Percentiles rank a stretch among this genome's conserved stretches.
Conservation (phyloP, 164 flowering plant genomes). For the Kalanchoe fedtschenkoi region DNA sequence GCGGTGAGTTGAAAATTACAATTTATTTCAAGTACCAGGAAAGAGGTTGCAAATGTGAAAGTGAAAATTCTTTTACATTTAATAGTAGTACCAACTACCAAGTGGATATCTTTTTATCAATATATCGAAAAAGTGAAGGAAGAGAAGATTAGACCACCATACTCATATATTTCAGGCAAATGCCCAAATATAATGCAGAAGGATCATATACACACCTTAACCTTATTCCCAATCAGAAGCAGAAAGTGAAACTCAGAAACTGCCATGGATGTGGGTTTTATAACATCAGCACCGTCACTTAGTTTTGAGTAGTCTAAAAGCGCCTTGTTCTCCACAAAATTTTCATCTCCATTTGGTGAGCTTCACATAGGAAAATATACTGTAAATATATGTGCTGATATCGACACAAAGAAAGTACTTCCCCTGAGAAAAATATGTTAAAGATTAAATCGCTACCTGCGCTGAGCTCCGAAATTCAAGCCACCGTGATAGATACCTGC, state of each 20-base stretch:
- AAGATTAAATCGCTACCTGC: slow-evolving; percentile 37
- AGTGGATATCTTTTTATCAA: not conserved
- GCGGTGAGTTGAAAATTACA: not conserved
- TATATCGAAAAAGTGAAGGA: not conserved
- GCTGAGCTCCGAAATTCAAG: slow-evolving; percentile 86
- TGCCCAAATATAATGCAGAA: not conserved
- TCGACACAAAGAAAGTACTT: not conserved
- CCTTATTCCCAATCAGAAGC: slow-evolving; percentile 83
- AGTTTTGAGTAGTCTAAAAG: slow-evolving; percentile 73
- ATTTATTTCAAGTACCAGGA: not conserved
- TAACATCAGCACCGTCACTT: slow-evolving; percentile 53
- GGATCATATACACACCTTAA: slow-evolving; percentile 52
- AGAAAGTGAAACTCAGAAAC: slow-evolving; percentile 90
- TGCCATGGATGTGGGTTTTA: slow-evolving; percentile 83
- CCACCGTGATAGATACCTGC: slow-evolving; percentile 96
- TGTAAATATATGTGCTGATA: not conserved
- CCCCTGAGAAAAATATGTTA: not conserved
- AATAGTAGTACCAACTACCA: not conserved
- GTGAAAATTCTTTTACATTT: not conserved
- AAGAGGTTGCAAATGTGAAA: not conserved
- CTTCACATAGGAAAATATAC: slow-evolving; percentile 19
- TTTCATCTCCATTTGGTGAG: slow-evolving; percentile 82
- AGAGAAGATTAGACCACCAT: not conserved
- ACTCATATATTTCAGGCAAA: not conserved
- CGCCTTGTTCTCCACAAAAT: slow-evolving; percentile 98